Conservation (phyloP, 1,284 basidiomycete species). For the Rhodotorula mucilaginosa region DNA sequence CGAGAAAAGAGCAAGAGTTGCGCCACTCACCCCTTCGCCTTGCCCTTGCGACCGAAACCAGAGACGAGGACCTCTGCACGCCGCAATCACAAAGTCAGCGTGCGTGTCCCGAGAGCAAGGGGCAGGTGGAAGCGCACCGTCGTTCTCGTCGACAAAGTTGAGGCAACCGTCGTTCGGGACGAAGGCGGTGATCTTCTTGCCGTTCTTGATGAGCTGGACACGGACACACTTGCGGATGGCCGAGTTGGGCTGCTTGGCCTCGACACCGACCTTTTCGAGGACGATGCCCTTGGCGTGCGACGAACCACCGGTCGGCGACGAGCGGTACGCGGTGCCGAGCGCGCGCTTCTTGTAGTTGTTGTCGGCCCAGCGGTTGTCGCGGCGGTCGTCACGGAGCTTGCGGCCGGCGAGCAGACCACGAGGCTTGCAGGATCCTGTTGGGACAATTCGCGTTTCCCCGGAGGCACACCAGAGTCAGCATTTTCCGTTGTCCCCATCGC, state of each 20-base stretch:
- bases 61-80: slow-evolving; percentile 70
- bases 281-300: slow-evolving; percentile 99
- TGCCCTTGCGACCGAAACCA: slow-evolving; percentile 99
- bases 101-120: background rate
- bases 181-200: slow-evolving; percentile 70
- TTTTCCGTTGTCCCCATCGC: background rate
- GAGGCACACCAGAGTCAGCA: background rate
- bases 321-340: slow-evolving; percentile 99
- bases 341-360: slow-evolving; percentile 99
- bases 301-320: slow-evolving; percentile 97
- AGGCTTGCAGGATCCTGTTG: slow-evolving; percentile 56
- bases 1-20: background rate
- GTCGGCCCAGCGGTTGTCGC: slow-evolving; percentile 99
- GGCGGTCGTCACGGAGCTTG: slow-evolving; percentile 91
- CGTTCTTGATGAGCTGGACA: slow-evolving; percentile 99
- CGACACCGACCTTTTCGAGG: slow-evolving; percentile 83
- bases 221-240: slow-evolving; percentile 99
- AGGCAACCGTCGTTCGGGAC: slow-evolving; percentile 89
- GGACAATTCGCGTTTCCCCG: no score
- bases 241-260: slow-evolving; percentile 98
- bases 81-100: slow-evolving; percentile 2
- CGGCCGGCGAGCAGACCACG: slow-evolving; percentile 98
- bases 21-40: slow-evolving; percentile 68
- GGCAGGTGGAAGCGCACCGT: background rate
- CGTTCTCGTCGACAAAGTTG: slow-evolving; percentile 72